A percentile compares a stretch with the other conserved stretches of the same genome.
phyloP scores from a whole-genome alignment of 164 flowering plant genomes.

The Buxus sempervirens region DNA sequence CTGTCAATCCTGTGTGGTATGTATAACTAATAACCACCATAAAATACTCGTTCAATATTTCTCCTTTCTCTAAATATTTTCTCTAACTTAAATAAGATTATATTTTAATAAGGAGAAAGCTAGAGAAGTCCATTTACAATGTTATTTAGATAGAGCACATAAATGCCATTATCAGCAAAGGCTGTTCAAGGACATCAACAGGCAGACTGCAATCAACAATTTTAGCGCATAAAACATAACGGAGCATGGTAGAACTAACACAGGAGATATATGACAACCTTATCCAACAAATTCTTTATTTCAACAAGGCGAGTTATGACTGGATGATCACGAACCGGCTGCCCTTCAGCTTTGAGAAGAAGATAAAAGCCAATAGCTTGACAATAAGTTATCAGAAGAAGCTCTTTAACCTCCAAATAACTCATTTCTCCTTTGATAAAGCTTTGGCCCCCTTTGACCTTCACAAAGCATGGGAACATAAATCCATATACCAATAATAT shows the following conservation, averaged over 20 bases:
- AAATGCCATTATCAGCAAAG: no score
- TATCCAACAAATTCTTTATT: slow-evolving; percentile 66
- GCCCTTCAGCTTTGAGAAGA: slow-evolving; percentile 93
- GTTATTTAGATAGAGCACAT: no score
- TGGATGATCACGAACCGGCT: slow-evolving; percentile 88
- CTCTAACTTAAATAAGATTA: no score
- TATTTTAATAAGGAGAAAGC: no score
- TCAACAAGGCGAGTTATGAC: slow-evolving; percentile 79
- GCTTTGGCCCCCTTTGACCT: slow-evolving; percentile 39
- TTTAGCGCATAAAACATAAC: no score
- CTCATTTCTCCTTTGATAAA: slow-evolving; percentile 45
- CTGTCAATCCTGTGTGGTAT: neutral
- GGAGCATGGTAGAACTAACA: neutral
- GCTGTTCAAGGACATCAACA: neutral
- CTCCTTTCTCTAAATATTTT: neutral
- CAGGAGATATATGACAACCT: slow-evolving; percentile 41
- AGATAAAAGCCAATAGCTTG: slow-evolving; percentile 91
- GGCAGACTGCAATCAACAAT: neutral
- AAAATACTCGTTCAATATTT: neutral
- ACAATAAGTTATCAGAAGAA: slow-evolving; percentile 66
- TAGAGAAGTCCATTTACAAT: no score
- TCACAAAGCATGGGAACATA: slow-evolving; percentile 20
- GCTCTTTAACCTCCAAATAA: slow-evolving; percentile 75
- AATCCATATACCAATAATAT: neutral
- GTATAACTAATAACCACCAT: neutral